Evolutionary conservation across 2,329 filamentous ascomycete genomes (phyloP), one percentile per base, ranked within the genome.

Genomic region (Aspergillus unguis): DNA sequence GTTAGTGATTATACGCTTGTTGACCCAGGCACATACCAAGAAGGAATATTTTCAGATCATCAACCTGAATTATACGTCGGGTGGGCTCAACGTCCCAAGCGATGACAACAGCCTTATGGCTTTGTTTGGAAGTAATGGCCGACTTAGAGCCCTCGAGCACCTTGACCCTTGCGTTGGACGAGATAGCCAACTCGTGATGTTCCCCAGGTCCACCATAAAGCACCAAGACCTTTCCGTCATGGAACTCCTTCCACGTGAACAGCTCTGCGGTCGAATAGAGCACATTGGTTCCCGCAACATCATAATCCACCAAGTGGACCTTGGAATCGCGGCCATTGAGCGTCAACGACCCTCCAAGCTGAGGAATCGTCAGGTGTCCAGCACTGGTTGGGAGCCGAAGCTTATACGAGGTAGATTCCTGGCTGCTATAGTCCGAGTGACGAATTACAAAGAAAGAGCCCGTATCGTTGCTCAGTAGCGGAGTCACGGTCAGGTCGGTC

Each of bases 361-460:
- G 73, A 26, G 74, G 74, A 44, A 76, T 62, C 0, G 66, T 74
- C 41, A 76, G 25, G 2, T 62, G 56, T 10, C 74, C 74, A 36
- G 63, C 61, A 55, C 71, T 74, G 7, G 72, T 75, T 6, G 68
- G 62, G 0, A 92, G 68, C 1, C 71, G 85, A 32, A 91, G 73
- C 11, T 77, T 84, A 66, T 91, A 92, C 0, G 75, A 71, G 0
- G 82, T 82, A 0, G 81, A 78, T 0, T 70, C 75, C 0, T 77
- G 71, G 11, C 78, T 80, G n/a, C 81, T 79, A 63, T 87, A 90
- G 50, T 84, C 80, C 0, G 80, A 69, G 62, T 92, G 88, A 35
- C 87, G 77, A 3, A 85, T 72, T 2, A 92, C 77, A 65, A 84
- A 91, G 28, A 76, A 80, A 2, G 77, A 75, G 0, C 72, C 76